Evolutionary conservation across 1,139 yeast genomes (phyloP), one percentile per base, ranked within the genome.

Genomic region (Saccharomycopsis hybrid): DNA sequence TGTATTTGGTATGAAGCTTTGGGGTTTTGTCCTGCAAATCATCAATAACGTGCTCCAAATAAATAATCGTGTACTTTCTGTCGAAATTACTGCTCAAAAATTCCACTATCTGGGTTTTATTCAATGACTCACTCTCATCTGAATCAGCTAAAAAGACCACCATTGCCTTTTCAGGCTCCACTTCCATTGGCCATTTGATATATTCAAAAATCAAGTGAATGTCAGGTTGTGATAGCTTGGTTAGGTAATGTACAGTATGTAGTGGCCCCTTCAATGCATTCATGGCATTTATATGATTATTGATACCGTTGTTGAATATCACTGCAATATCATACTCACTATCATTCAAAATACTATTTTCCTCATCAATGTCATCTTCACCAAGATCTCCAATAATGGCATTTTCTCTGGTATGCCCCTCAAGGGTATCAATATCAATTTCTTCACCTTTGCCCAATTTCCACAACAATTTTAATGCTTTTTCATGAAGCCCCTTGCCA

Each of bases 141-240:
- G 84, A 69, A 51, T 83, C 85, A 54, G 78, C 82, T 72, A 87
- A 72, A 57, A 90, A 90, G 0, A 90, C 70, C 5, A 72, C 68
- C 33, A 71, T 65, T 3, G 77, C 79, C 52, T 69, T 67, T 2
- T 63, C 60, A 1, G 67, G 64, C 41, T 73, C 69, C 5, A 68
- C 65, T 7, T 63, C 57, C 32, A 85, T 65, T 0, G 86, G 73
- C 79, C 83, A 78, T 37, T 68, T 62, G 0, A 86, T 67, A 62
- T 73, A 85, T 54, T 80, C 69, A 47, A 87, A 74, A 1, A 88
- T 73, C 24, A 85, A 62, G 31, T 73, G 76, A 31, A 85, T 58
- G 38, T 79, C 58, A 0, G 70, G 68, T 54, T 76, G 71, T 4
- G 76, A 72, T 33, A 88, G 69, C 50, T 79, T 77, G 56, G 82